These are phyloP conservation scores for Auriscalpium vulgare DNA, from an alignment of 768 basidiomycete species.

Conservation along the genomic window DNA sequence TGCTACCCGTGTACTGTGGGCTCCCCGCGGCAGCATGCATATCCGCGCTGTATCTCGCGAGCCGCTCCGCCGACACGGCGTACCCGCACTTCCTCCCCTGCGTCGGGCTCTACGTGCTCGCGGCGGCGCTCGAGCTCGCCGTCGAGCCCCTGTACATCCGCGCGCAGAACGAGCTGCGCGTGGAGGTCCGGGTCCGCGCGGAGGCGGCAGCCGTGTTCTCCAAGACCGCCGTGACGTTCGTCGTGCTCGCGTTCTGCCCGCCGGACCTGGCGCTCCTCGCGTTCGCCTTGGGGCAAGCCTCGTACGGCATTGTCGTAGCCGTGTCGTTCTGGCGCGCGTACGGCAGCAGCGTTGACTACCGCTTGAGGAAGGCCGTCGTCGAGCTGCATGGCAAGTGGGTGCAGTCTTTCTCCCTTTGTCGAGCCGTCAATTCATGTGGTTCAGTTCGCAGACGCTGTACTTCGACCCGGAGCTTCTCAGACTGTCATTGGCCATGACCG, in stretches of 20 bases:
- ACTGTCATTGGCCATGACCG: conserved; percentile 77
- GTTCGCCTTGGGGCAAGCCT: conserved; percentile 80
- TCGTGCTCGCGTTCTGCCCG: conserved; percentile 38
- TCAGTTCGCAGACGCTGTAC: conserved; percentile 22
- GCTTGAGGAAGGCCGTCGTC: conserved; percentile 13
- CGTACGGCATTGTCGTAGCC: conserved; percentile 57
- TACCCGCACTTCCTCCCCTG: conserved; percentile 63
- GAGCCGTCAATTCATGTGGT: background rate
- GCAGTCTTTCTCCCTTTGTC: background rate
- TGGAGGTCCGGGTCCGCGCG: conserved; percentile 68
- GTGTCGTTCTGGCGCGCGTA: conserved; percentile 39
- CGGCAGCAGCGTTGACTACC: conserved; percentile 12
- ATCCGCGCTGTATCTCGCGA: conserved; percentile 43
- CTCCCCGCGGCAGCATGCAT: conserved; percentile 52
- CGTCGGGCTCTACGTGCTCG: conserved; percentile 60
- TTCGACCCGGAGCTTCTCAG: conserved; percentile 42
- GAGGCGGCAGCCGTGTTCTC: conserved; percentile 77
- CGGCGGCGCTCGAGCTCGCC: conserved; percentile 70
- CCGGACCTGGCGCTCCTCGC: conserved; percentile 60
- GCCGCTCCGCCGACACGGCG: conserved; percentile 44
- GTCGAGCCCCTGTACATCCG: conserved; percentile 57
- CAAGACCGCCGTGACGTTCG: conserved; percentile 69
- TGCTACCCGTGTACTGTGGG: conserved; percentile 64
- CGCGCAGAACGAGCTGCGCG: conserved; percentile 57
- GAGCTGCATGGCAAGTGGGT: conserved; percentile 23